Evolutionary conservation across 306 rosid genomes (phyloP), one percentile per base, ranked within the genome.

Genomic region (Argentina anserina): DNA sequence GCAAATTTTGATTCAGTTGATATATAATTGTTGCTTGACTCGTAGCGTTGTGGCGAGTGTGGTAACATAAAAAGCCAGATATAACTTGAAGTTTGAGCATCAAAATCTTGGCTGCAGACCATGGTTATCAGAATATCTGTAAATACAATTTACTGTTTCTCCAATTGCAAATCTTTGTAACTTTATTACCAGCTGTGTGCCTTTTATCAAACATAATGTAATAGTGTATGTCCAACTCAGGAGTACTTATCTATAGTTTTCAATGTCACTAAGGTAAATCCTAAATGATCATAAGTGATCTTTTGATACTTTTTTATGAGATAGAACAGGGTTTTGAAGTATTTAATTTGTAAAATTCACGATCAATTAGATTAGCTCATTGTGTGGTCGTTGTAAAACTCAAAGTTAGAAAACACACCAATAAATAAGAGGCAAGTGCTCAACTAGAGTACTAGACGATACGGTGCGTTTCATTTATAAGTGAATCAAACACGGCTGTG

Each of bases 381-480:
- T n/a, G n/a, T n/a, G n/a, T n/a, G n/a, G n/a, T n/a, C n/a, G n/a
- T n/a, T n/a, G n/a, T n/a, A n/a, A n/a, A n/a, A n/a, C n/a, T n/a
- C n/a, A n/a, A n/a, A n/a, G n/a, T n/a, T n/a, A n/a, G n/a, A n/a
- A n/a, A n/a, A n/a, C n/a, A n/a, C n/a, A n/a, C n/a, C n/a, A n/a
- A n/a, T n/a, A n/a, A n/a, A n/a, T n/a, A n/a, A n/a, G n/a, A n/a
- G n/a, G n/a, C n/a, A n/a, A n/a, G n/a, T n/a, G n/a, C n/a, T n/a
- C n/a, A n/a, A n/a, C n/a, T n/a, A n/a, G 34, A 33, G 4, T 2
- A 33, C n/a, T 46, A 47, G 0, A 8, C 46, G 33, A 49, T 17
- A 69, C 73, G 73, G 31, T 5, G 46, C 73, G 73, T 69, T 69
- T 69, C 3, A 26, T 10, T 9, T n/a, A n/a, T 10, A 12, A 23